Evolutionary conservation across 2,329 filamentous ascomycete genomes (phyloP), one percentile per base, ranked within the genome.

Genomic region (Laburnicola sp.): DNA sequence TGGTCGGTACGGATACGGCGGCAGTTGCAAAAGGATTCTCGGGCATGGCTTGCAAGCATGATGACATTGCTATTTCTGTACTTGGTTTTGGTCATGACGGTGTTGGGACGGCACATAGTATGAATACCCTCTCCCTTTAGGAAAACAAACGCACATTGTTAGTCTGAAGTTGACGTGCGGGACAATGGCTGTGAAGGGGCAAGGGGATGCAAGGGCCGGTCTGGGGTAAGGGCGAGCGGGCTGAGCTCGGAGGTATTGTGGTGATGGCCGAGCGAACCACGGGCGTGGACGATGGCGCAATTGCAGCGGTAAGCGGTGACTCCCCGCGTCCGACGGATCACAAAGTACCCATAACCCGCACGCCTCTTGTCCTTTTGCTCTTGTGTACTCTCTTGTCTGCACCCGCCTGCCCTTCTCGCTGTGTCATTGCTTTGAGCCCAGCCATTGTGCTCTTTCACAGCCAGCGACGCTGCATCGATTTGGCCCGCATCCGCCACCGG

Each of bases 241-340:
- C 45, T 44, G 62, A 62, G 50, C 46, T 60, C 63, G 64, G 64
- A 61, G 50, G 45, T 46, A 43, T 21, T n/a, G n/a, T n/a, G n/a
- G n/a, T n/a, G 50, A 42, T 43, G 45, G 58, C 61, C 63, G 64
- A 64, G 40, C 65, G 60, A 64, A 62, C 55, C 47, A 54, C 42
- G 45, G 40, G 32, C 44, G 47, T 35, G 23, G 35, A 45, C 53
- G 59, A 70, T 70, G 61, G 66, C 65, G 68, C 64, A 64, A 70
- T 70, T 54, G 48, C 56, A 63, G 64, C 63, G 60, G 61, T 70
- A n/a, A n/a, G n/a, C n/a, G n/a, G n/a, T n/a, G 66, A 70, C 68
- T 70, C 66, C 58, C 54, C 58, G 63, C 54, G 57, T 51, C 53
- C 51, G 49, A 38, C 48, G 41, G 47, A 60, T n/a, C n/a, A n/a